Evolutionary conservation across 768 basidiomycete species (phyloP).

Genomic region (Fomitopsis serialis): DNA sequence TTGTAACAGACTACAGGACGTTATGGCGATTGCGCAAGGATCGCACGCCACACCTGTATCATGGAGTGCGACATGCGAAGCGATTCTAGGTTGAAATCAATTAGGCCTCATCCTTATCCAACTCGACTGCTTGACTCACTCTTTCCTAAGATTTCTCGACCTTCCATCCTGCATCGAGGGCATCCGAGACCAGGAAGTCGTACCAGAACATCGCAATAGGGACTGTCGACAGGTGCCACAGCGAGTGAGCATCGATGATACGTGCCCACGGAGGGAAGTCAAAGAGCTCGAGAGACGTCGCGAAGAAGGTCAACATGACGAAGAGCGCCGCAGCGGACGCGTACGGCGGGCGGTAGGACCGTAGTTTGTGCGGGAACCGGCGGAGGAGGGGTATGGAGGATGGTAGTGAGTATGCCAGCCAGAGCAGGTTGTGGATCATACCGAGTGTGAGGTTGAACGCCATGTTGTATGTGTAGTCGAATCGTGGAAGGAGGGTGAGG

Average conservation of each 20-base stretch:
- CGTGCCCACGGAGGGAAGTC: conserved; percentile 84
- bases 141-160: conserved; percentile 25
- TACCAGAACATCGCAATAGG: conserved; percentile 83
- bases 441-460: conserved; percentile 76
- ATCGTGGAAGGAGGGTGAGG: conserved; percentile 67
- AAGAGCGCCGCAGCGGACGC: conserved; percentile 51
- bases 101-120: no score
- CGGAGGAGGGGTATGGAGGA: conserved; percentile 39
- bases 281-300: conserved; percentile 79
- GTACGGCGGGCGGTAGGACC: conserved; percentile 53
- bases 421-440: conserved; percentile 72
- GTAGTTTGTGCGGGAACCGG: conserved; percentile 50
- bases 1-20: no score
- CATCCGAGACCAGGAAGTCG: conserved; percentile 71
- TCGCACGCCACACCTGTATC: no score
- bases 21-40: no score
- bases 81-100: no score
- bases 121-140: conserved; percentile 20
- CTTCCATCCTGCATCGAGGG: conserved; percentile 66
- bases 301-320: conserved; percentile 64
- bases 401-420: conserved; percentile 70
- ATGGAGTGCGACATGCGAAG: no score
- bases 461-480: conserved; percentile 95
- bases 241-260: conserved; percentile 81
- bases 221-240: conserved; percentile 89